A percentile compares a stretch with the other conserved stretches of the same genome.
Evolutionary conservation across 345 rosid genomes (phyloP).

Genomic region (Populus deltoides): DNA sequence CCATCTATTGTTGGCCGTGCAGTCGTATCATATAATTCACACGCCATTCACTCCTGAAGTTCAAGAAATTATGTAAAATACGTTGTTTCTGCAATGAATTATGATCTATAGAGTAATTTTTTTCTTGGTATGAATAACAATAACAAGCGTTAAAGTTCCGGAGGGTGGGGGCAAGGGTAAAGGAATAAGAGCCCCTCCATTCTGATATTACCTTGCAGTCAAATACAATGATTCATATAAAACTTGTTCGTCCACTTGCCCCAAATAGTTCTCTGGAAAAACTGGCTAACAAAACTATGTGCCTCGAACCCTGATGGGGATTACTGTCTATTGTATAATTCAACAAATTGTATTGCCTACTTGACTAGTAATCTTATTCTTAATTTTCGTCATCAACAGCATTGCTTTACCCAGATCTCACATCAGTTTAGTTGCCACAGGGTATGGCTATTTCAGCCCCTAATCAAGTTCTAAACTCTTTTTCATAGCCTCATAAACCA

Average conservation of each 20-base stretch:
- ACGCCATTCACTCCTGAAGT: not conserved
- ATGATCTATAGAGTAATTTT: not conserved
- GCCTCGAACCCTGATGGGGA: conserved; percentile 26
- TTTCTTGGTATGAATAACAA: not conserved
- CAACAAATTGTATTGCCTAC: conserved; percentile 35
- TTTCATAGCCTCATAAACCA: conserved; percentile 81
- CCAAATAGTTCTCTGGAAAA: conserved; percentile 29
- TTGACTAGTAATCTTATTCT: conserved; percentile 19
- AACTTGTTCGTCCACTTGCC: conserved; percentile 20
- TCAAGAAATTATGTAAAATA: not conserved
- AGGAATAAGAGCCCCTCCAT: not conserved
- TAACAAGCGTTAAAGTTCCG: not conserved
- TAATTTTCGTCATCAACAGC: conserved; percentile 27
- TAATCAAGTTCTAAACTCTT: conserved; percentile 72
- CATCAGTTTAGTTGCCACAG: conserved; percentile 4
- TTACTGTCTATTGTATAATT: conserved; percentile 26
- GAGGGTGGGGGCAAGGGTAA: not conserved
- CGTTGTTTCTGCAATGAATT: not conserved
- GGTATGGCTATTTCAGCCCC: not conserved
- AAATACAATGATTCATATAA: not conserved
- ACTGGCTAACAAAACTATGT: conserved; percentile 32
- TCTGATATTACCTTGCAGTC: conserved; percentile 12
- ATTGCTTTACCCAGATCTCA: not conserved
- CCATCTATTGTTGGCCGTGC: not conserved
- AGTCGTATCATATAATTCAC: not conserved